phyloP scores from a whole-genome alignment of 106 monocot species.

The Cymbidium sinense region DNA sequence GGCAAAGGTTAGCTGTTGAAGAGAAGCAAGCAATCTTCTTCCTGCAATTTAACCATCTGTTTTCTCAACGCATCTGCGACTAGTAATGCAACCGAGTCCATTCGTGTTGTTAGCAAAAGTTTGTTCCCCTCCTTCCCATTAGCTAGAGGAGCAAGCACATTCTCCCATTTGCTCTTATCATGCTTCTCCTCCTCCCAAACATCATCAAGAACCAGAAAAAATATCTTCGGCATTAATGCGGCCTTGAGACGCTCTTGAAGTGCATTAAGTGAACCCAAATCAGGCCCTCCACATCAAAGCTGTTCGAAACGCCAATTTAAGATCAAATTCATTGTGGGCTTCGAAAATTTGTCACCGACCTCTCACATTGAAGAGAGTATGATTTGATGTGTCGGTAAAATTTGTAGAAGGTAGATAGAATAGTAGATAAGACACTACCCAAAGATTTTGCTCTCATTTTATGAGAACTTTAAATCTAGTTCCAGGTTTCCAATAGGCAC shows the following conservation, averaged over 20 bases:
- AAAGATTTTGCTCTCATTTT: no score
- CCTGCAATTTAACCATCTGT: background rate
- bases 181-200: constrained; percentile 33
- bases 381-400: no score
- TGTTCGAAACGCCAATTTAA: constrained; percentile 9
- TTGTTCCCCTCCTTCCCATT: constrained; percentile 19
- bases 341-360: no score
- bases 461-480: no score
- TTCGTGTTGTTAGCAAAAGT: constrained; percentile 38
- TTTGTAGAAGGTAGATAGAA: no score
- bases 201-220: constrained; percentile 45
- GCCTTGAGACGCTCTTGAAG: constrained; percentile 14
- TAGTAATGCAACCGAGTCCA: constrained; percentile 2
- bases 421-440: no score
- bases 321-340: constrained; percentile 12
- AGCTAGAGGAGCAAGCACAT: constrained; percentile 17
- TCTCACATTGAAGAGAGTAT: no score
- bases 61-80: background rate
- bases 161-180: constrained; percentile 16
- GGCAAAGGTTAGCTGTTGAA: constrained; percentile 42
- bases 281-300: constrained; percentile 15
- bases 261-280: constrained; percentile 5
- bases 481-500: no score
- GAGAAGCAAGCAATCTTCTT: constrained; percentile 14
- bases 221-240: constrained; percentile 3